These are phyloP conservation scores for Geotrichum reessii DNA, from an alignment of 1,139 yeast species.

Conservation along the genomic window DNA sequence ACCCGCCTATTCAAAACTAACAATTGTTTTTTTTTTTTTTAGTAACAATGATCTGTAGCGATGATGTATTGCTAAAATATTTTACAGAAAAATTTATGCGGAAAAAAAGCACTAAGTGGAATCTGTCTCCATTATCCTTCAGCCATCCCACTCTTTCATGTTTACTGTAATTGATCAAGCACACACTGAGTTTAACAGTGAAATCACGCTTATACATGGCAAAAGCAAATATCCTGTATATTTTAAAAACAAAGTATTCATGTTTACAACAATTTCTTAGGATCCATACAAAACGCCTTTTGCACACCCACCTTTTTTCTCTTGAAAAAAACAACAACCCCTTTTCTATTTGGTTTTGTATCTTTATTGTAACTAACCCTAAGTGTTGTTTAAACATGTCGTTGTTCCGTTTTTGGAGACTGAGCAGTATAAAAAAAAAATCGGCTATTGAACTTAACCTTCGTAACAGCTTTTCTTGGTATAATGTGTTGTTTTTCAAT, in stretches of 20 bases:
- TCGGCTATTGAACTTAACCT: too few species aligned
- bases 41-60: background rate
- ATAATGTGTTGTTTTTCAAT: too few species aligned
- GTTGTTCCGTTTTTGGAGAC: too few species aligned
- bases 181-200: background rate
- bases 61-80: background rate
- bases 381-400: too few species aligned
- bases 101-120: background rate
- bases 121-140: background rate
- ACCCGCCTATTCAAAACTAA: too few species aligned
- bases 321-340: too few species aligned
- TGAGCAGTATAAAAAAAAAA: too few species aligned
- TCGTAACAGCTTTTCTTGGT: too few species aligned
- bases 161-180: background rate
- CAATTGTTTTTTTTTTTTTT: background rate
- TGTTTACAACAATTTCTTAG: too few species aligned
- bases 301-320: background rate
- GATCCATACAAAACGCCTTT: background rate
- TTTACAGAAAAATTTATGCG: background rate
- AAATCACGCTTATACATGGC: background rate
- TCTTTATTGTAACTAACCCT: too few species aligned
- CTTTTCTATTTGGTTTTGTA: too few species aligned
- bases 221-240: background rate
- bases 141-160: background rate
- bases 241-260: background rate